Percentiles rank a stretch among this genome's conserved stretches.
Evolutionary conservation across 2,329 filamentous ascomycete species (phyloP).

Genomic region (Talaromyces atroroseus): DNA sequence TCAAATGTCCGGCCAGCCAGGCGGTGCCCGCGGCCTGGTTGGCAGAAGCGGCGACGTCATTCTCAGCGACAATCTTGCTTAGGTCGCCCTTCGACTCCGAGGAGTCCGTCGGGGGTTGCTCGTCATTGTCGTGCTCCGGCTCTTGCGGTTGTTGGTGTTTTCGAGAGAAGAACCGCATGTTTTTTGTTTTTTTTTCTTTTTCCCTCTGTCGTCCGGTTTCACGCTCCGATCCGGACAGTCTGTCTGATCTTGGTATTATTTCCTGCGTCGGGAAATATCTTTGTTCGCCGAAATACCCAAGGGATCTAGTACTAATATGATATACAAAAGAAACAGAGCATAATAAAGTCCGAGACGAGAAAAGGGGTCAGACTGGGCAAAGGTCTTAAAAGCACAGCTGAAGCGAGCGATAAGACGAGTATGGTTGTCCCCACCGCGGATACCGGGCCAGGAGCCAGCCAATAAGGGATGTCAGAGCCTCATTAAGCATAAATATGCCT

Average conservation of each 20-base stretch:
- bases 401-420: not conserved
- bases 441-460: too few relatives aligned
- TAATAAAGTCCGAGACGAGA: not conserved
- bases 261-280: not conserved
- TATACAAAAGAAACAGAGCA: not conserved
- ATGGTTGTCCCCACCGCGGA: not conserved
- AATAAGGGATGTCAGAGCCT: not conserved
- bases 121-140: not conserved
- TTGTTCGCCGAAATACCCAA: not conserved
- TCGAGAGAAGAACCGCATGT: conserved; percentile 10
- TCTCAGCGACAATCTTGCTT: conserved; percentile 27
- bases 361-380: not conserved
- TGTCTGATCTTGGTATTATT: not conserved
- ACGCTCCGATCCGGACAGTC: not conserved
- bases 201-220: not conserved
- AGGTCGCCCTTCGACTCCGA: conserved; percentile 16
- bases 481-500: not conserved
- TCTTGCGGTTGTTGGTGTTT: conserved; percentile 3
- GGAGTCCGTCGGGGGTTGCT: conserved; percentile 15
- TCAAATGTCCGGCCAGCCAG: conserved; percentile 62
- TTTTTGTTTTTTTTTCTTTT: not conserved
- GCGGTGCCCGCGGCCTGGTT: conserved; percentile 31
- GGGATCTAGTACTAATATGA: not conserved
- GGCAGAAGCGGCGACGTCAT: conserved; percentile 32
- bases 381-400: not conserved